These are phyloP conservation scores for Polymyxa betae DNA, from an alignment of 208 protist species.

Conservation along the genomic window DNA sequence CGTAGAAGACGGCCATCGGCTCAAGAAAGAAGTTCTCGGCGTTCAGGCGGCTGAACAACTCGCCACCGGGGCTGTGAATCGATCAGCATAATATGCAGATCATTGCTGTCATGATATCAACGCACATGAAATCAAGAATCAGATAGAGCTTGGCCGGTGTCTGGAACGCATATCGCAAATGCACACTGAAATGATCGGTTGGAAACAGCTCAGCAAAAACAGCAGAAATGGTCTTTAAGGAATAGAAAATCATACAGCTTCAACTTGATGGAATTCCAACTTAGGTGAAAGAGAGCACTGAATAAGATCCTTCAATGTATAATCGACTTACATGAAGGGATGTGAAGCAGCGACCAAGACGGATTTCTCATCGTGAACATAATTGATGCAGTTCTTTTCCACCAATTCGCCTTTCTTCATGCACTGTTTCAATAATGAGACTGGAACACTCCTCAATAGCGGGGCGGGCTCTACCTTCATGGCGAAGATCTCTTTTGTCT, in stretches of 20 bases:
- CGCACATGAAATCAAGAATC: slow-evolving; percentile 64
- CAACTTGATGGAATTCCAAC: no score
- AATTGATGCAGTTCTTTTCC: slow-evolving; percentile 57
- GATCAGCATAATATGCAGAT: neutral
- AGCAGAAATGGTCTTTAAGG: no score
- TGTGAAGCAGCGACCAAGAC: slow-evolving; percentile 57
- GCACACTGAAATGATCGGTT: slow-evolving; percentile 53
- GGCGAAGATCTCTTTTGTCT: neutral
- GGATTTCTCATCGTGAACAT: slow-evolving; percentile 55
- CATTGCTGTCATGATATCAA: neutral
- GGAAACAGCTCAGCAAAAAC: neutral
- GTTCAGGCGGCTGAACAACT: slow-evolving; percentile 65
- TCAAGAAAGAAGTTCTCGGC: slow-evolving; percentile 57
- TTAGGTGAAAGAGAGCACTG: no score
- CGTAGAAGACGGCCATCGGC: slow-evolving; percentile 54
- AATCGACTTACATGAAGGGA: slow-evolving; percentile 59
- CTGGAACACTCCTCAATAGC: neutral
- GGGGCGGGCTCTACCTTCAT: slow-evolving; percentile 32
- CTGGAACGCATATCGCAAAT: slow-evolving; percentile 66
- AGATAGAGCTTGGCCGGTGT: slow-evolving; percentile 55
- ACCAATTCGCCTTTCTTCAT: slow-evolving; percentile 56
- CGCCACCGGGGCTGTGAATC: slow-evolving; percentile 59
- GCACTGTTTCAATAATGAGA: neutral
- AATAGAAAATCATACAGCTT: no score
- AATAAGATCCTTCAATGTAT: no score